Conservation (phyloP, 2,329 filamentous ascomycete genomes). For the Talaromyces sp. region DNA sequence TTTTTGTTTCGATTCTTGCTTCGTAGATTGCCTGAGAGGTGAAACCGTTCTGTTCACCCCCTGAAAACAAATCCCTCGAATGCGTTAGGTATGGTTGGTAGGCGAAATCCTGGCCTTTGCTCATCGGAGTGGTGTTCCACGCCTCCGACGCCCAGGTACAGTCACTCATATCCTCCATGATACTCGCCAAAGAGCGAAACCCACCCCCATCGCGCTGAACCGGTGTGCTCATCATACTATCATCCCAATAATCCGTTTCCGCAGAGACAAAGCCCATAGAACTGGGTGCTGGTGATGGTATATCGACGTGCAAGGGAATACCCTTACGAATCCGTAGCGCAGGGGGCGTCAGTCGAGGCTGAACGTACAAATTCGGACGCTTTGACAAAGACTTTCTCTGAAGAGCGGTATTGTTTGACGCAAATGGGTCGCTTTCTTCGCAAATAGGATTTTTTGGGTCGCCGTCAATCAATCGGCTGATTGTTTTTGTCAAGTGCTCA, state of each 20-base stretch:
- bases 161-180: background rate
- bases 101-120: background rate
- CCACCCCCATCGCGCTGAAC: background rate
- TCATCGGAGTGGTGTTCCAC: background rate
- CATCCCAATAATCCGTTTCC: background rate
- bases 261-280: background rate
- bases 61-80: background rate
- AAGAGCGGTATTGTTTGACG: conserved; percentile 8
- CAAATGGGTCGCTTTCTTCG: conserved; percentile 18
- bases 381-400: background rate
- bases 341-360: conserved; percentile 13
- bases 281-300: background rate
- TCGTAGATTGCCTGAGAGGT: background rate
- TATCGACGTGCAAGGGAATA: background rate
- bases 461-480: conserved; percentile 8
- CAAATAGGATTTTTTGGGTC: background rate
- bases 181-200: background rate
- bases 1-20: conserved; percentile 3
- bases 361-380: background rate
- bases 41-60: background rate
- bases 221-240: background rate
- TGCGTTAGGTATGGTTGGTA: background rate
- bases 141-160: background rate
- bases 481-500: background rate
- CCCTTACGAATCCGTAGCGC: conserved; percentile 21